Base-by-base conservation (phyloP, 2,329 filamentous ascomycete genomes). In the Zalaria sp. region DNA sequence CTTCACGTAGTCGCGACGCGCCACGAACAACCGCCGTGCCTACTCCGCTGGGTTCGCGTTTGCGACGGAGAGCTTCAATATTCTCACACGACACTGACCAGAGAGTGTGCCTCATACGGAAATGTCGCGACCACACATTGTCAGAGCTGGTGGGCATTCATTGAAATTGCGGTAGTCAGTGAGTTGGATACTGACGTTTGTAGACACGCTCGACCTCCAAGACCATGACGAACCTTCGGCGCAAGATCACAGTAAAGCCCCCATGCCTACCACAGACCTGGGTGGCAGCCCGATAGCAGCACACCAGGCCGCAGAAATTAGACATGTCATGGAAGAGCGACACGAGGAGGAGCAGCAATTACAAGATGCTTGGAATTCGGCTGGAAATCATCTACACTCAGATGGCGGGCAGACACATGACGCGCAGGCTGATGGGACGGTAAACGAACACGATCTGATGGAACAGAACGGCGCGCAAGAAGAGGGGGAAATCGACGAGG, bases 181-280 rank as follows among this genome's bases (percentile, higher is more conserved):
- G 9, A 7, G 2, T 10, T 27, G 18, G 9, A 10, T n/a, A 4
- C 27, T 34, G 37, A 34, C 7, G 10, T 8, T 27, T 35, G 44
- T 63, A 93, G 89, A 96, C 68, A 93, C 89, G 48, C 83, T 95
- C 65, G 91, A 96, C 66, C 78, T 96, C 40, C 91, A 96, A 72
- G 77, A 86, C 64, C 83, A 79, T 57, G 69, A 80, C 56, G 71
- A 81, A 45, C 86, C 87, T 29, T 91, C 88, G 37, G 85, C 89
- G 34, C 75, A 93, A 66, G 82, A 88, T 58, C 87, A 93, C 61
- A 68, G 73, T 10, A 69, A 69, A 51, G 73, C 75, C 55, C 67
- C 66, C 42, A 58, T 63, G 44, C 65, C 68, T 50, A 64, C 69
- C 48, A 61, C 65, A 45, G 70, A 66, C 44, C 63, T 70, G 53